phyloP scores from a whole-genome alignment of 1,139 yeast genomes.

The Petasospora rhodanensis region DNA sequence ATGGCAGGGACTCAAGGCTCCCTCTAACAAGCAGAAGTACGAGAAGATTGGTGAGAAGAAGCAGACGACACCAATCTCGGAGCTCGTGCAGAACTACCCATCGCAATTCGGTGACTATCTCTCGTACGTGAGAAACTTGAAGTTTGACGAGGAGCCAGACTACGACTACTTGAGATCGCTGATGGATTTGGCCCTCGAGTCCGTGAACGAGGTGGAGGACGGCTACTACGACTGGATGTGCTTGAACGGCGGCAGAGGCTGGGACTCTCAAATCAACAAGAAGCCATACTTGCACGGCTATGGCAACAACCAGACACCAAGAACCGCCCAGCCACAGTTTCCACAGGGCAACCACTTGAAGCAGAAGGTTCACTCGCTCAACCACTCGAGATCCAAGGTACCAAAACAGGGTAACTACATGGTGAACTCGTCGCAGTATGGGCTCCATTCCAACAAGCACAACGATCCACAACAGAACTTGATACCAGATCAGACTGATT shows the following conservation, averaged over 20 bases:
- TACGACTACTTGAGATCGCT: conserved; percentile 67
- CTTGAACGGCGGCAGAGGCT: conserved; percentile 73
- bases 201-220: conserved; percentile 49
- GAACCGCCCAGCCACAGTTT: conserved; percentile 26
- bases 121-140: conserved; percentile 63
- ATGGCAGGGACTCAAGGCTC: no score
- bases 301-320: conserved; percentile 69
- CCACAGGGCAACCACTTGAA: conserved; percentile 14
- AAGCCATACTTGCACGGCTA: conserved; percentile 81
- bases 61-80: conserved; percentile 64
- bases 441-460: conserved; percentile 19
- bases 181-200: conserved; percentile 59
- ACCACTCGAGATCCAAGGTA: conserved; percentile 24
- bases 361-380: conserved; percentile 25
- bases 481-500: conserved; percentile 22
- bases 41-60: conserved; percentile 78
- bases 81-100: conserved; percentile 64
- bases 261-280: conserved; percentile 76
- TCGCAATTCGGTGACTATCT: conserved; percentile 75
- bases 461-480: conserved; percentile 23
- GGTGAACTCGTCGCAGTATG: conserved; percentile 25
- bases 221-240: conserved; percentile 85
- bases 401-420: conserved; percentile 24
- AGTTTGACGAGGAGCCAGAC: conserved; percentile 76
- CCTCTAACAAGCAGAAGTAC: no score